Evolutionary conservation across 2,329 filamentous ascomycete species (phyloP), one percentile per base, ranked within the genome.

Genomic region (Epichloe baconii): DNA sequence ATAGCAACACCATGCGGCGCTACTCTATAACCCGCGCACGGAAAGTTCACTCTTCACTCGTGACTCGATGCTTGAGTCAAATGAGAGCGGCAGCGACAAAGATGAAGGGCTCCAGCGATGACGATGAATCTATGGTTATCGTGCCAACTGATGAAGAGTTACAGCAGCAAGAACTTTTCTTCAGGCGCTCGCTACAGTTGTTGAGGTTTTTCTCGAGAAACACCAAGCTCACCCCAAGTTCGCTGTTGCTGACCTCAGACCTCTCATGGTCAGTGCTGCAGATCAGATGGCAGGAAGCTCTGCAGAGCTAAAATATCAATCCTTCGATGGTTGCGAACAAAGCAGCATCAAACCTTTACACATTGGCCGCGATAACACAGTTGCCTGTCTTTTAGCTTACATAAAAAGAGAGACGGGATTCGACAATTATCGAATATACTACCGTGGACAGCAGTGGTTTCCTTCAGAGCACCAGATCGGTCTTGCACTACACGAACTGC

Each of bases 341-440:
- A 82, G 78, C 1, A 78, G 79, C 12, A 75, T 88, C 26, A 75
- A 76, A 58, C 70, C 73, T 1, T 67, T 93, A 34, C 71, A 71
- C 31, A 83, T 93, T 57, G 86, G 86, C 1, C 76, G 77, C 44
- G 74, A 79, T 26, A 88, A 90, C 52, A 93, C 85, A 0, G 77
- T 80, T 6, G 76, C 78, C 1, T 83, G 86, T 42, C 70, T 95
- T 5, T 73, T 86, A 34, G 79, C 82, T 17, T 81, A 76, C 52
- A 66, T 95, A 41, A 75, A 78, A 35, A 75, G 82, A 53, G 77
- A 77, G 15, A 91, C 86, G 0, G 85, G 86, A 0, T 93, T 90
- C 61, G 78, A 82, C 5, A 87, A 85, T 58, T 86, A 88, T 58
- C 82, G 79, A 3, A 71, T 87, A 1, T 91, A 88, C 62, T 82